Percentiles rank a stretch among this genome's conserved stretches.
Conservation (phyloP, 768 basidiomycete species). For the Podaxis sp. region DNA sequence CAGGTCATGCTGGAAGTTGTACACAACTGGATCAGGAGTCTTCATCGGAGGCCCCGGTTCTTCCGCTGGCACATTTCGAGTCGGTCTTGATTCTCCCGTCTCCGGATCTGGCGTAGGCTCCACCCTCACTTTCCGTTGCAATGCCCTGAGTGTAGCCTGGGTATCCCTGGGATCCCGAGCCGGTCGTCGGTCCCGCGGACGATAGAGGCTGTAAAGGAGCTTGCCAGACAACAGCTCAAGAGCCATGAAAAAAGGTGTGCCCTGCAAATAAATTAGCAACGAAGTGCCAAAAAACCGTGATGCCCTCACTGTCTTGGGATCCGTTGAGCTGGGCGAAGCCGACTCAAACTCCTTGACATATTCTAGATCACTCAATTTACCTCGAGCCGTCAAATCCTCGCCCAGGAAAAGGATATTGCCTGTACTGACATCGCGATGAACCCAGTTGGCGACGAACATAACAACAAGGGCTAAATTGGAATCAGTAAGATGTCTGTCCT, state of each 20-base stretch:
- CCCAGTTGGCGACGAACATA: slow-evolving; percentile 8
- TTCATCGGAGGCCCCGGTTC: neutral
- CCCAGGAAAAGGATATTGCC: slow-evolving; percentile 5
- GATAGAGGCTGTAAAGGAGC: too few relatives aligned
- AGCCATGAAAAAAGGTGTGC: slow-evolving; percentile 13
- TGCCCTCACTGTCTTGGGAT: neutral
- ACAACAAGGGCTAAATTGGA: neutral
- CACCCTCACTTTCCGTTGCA: neutral
- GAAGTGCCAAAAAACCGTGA: neutral
- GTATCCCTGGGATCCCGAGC: neutral
- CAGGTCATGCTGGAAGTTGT: slow-evolving; percentile 9
- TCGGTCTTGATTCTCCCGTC: neutral
- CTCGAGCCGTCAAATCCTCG: neutral
- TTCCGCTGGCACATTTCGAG: neutral
- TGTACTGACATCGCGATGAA: slow-evolving; percentile 8
- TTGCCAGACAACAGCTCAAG: slow-evolving; percentile 1
- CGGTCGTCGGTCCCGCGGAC: too few relatives aligned
- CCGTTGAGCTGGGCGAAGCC: neutral
- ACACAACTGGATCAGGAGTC: neutral
- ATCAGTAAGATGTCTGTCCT: neutral
- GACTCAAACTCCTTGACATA: neutral
- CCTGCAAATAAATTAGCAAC: neutral
- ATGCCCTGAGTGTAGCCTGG: neutral
- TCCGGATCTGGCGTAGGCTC: too few relatives aligned
- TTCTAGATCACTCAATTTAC: too few relatives aligned